Evolutionary conservation across 495 filamentous ascomycete genomes (phyloP).

Genomic region (Tuber indicum): DNA sequence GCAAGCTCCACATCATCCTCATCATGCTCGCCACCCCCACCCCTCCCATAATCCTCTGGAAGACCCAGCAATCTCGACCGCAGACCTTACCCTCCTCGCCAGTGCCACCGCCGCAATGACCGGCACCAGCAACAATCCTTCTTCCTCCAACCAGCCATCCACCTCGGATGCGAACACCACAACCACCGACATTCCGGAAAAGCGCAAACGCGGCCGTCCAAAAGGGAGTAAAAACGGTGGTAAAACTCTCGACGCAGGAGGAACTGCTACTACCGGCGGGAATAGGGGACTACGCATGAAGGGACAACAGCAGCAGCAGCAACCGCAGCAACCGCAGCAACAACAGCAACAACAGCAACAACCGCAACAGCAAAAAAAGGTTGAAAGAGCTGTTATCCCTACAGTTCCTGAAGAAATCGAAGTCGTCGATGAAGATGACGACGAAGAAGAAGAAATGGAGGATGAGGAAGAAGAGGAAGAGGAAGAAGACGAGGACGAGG

Average conservation of each 20-base stretch:
- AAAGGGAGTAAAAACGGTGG: slow-evolving; percentile 39
- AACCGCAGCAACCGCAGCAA: slow-evolving; percentile 11
- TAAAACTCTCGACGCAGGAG: slow-evolving; percentile 7
- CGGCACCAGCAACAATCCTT: not conserved
- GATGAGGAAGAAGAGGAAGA: not conserved
- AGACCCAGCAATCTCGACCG: slow-evolving; percentile 32
- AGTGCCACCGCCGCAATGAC: slow-evolving; percentile 37
- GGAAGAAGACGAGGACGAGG: slow-evolving; percentile 17
- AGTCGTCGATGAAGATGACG: not conserved
- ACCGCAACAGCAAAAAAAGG: not conserved
- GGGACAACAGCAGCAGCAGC: not conserved
- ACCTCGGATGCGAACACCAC: slow-evolving; percentile 14
- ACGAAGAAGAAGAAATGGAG: not conserved
- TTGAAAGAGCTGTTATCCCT: not conserved
- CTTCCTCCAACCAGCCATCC: not conserved
- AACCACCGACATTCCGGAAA: slow-evolving; percentile 23
- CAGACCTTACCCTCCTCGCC: slow-evolving; percentile 32
- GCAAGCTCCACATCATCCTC: not conserved
- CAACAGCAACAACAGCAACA: slow-evolving; percentile 7
- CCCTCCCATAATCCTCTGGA: slow-evolving; percentile 12
- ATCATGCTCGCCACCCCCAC: not conserved
- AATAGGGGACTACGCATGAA: not conserved
- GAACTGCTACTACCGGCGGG: not conserved
- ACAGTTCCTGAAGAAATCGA: not conserved
- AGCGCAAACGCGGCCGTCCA: slow-evolving; percentile 35